These are phyloP conservation scores for Talaromyces sp. DNA, from an alignment of 2,329 filamentous ascomycete genomes.

Conservation along the genomic window DNA sequence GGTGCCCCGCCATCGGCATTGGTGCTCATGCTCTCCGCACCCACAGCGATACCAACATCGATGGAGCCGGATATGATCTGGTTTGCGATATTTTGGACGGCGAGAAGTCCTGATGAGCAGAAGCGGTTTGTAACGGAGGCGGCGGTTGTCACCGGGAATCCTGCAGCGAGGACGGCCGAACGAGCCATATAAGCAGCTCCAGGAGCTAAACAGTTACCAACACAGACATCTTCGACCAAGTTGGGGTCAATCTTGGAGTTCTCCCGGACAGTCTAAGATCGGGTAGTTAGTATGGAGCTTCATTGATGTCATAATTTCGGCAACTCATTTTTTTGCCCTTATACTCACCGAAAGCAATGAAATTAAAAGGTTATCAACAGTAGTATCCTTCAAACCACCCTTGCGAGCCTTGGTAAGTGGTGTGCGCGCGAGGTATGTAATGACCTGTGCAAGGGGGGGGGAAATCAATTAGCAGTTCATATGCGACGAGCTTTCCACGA, in stretches of 20 bases:
- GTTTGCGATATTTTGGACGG: conserved; percentile 88
- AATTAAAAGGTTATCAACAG: conserved; percentile 39
- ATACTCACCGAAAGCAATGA: conserved; percentile 40
- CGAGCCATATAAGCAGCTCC: conserved; percentile 88
- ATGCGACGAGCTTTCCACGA: background rate
- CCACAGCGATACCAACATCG: conserved; percentile 84
- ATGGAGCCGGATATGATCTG: conserved; percentile 88
- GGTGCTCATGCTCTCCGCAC: conserved; percentile 89
- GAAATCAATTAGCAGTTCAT: background rate
- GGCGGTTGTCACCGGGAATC: conserved; percentile 77
- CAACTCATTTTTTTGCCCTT: background rate
- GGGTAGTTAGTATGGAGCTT: background rate
- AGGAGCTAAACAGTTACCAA: conserved; percentile 85
- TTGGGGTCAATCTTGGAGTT: conserved; percentile 83
- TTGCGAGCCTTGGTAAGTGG: conserved; percentile 45
- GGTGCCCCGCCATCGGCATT: conserved; percentile 81
- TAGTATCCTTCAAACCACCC: conserved; percentile 44
- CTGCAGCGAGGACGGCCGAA: conserved; percentile 81
- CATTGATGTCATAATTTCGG: no score
- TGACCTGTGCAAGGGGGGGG: conserved; percentile 32
- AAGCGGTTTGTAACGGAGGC: conserved; percentile 86
- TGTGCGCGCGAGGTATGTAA: conserved; percentile 43
- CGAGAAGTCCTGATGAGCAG: conserved; percentile 86
- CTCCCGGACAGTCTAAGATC: conserved; percentile 65
- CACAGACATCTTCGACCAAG: conserved; percentile 85